Percentiles rank a stretch among this genome's conserved stretches.
phyloP scores from a whole-genome alignment of 768 basidiomycete genomes.

The Dictyophora rubrovolvata region DNA sequence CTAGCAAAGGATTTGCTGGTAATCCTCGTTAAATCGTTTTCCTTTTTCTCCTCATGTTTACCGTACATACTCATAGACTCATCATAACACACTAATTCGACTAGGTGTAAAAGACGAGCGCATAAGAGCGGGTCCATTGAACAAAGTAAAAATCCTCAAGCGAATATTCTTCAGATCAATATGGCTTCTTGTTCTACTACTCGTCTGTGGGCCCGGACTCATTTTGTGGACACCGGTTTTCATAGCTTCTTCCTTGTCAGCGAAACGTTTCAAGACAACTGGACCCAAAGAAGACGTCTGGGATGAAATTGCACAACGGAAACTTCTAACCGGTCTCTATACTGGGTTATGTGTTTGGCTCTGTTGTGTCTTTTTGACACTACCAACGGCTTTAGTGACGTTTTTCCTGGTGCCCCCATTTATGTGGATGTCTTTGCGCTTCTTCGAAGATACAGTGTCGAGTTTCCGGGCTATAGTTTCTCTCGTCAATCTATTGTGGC shows the following conservation, averaged over 20 bases:
- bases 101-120: slow-evolving; percentile 82
- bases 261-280: slow-evolving; percentile 67
- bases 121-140: slow-evolving; percentile 50
- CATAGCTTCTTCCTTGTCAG: slow-evolving; percentile 54
- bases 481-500: slow-evolving; percentile 49
- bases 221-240: slow-evolving; percentile 79
- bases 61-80: slow-evolving; percentile 32
- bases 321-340: slow-evolving; percentile 71
- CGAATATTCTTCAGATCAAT: slow-evolving; percentile 55
- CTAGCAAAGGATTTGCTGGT: slow-evolving; percentile 52
- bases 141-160: slow-evolving; percentile 42
- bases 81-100: slow-evolving; percentile 60
- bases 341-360: slow-evolving; percentile 66
- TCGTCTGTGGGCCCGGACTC: slow-evolving; percentile 65
- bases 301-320: slow-evolving; percentile 87
- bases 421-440: slow-evolving; percentile 88
- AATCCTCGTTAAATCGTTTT: not conserved
- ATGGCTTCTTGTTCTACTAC: slow-evolving; percentile 54
- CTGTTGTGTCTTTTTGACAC: slow-evolving; percentile 41
- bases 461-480: slow-evolving; percentile 65
- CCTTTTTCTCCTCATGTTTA: not conserved
- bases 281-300: slow-evolving; percentile 80
- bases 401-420: slow-evolving; percentile 51
- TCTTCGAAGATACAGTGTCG: slow-evolving; percentile 77
- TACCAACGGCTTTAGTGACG: slow-evolving; percentile 52